Conservation (phyloP, 768 basidiomycete genomes). For the Leucosporidium scottii region DNA sequence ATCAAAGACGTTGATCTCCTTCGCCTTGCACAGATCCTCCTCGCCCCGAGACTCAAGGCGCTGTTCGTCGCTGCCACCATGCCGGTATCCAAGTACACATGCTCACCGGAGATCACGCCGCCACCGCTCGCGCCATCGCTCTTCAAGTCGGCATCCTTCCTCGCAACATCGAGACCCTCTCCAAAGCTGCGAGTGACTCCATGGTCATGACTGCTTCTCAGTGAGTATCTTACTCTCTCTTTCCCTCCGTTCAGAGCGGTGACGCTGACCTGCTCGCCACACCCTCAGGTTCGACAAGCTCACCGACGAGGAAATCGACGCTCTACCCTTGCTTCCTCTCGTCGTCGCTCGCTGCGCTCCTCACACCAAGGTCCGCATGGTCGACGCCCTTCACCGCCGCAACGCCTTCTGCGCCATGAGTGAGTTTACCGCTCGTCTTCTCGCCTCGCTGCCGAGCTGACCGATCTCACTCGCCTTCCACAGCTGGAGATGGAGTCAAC, state of each 20-base stretch:
- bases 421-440: not conserved
- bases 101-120: conserved; percentile 54
- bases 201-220: conserved; percentile 33
- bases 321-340: conserved; percentile 48
- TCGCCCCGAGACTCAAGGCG: conserved; percentile 51
- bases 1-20: not conserved
- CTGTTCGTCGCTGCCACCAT: conserved; percentile 50
- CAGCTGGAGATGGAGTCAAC: conserved; percentile 50
- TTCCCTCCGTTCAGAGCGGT: too few species aligned
- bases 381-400: conserved; percentile 55
- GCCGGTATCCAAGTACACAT: conserved; percentile 53
- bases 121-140: conserved; percentile 60
- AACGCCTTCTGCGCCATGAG: conserved; percentile 52
- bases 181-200: conserved; percentile 22
- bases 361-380: conserved; percentile 54
- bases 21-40: conserved; percentile 46
- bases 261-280: too few species aligned
- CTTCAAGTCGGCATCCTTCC: conserved; percentile 43
- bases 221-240: too few species aligned
- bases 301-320: conserved; percentile 52
- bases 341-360: conserved; percentile 58
- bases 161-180: conserved; percentile 20
- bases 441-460: not conserved
- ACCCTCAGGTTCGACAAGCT: conserved; percentile 53
- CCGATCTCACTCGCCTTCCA: not conserved